These are phyloP conservation scores for Phialophora expanda DNA, from an alignment of 2,329 filamentous ascomycete species.

Conservation along the genomic window DNA sequence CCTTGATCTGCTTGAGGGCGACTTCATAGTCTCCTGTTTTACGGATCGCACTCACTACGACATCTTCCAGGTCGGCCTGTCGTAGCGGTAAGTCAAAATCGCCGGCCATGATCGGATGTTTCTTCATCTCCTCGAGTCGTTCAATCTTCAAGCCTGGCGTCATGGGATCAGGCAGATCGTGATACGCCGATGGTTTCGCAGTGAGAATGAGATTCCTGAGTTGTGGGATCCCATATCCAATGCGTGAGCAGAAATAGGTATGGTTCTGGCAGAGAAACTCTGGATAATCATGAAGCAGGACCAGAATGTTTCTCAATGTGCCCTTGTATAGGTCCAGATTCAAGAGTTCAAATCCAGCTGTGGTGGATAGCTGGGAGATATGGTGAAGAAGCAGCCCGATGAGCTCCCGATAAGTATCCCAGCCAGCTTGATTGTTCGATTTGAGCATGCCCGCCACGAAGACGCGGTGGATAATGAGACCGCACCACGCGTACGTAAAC, in stretches of 20 bases:
- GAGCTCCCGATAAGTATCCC: conserved; percentile 75
- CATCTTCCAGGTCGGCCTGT: conserved; percentile 58
- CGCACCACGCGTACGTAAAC: conserved; percentile 85
- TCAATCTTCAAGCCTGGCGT: conserved; percentile 77
- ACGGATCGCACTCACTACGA: conserved; percentile 59
- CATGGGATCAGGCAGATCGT: conserved; percentile 75
- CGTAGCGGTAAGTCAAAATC: conserved; percentile 61
- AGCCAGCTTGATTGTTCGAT: conserved; percentile 71
- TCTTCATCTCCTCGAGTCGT: conserved; percentile 73
- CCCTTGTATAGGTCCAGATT: conserved; percentile 85
- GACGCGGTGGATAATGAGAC: conserved; percentile 79
- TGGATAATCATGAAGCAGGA: conserved; percentile 91
- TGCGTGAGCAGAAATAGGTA: conserved; percentile 76
- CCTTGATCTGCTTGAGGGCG: conserved; percentile 70
- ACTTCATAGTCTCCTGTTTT: conserved; percentile 56
- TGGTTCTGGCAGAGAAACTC: conserved; percentile 91
- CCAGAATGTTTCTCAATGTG: conserved; percentile 77
- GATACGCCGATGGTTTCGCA: conserved; percentile 72
- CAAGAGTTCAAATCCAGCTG: conserved; percentile 68
- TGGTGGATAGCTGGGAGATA: conserved; percentile 79
- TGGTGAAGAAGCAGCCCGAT: conserved; percentile 74
- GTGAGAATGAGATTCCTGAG: conserved; percentile 86
- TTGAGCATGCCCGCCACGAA: conserved; percentile 81
- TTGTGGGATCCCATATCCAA: conserved; percentile 84
- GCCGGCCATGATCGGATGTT: conserved; percentile 68